These are phyloP conservation scores for Trichoderma endophyticum DNA, from an alignment of 2,329 filamentous ascomycete genomes.

Conservation along the genomic window DNA sequence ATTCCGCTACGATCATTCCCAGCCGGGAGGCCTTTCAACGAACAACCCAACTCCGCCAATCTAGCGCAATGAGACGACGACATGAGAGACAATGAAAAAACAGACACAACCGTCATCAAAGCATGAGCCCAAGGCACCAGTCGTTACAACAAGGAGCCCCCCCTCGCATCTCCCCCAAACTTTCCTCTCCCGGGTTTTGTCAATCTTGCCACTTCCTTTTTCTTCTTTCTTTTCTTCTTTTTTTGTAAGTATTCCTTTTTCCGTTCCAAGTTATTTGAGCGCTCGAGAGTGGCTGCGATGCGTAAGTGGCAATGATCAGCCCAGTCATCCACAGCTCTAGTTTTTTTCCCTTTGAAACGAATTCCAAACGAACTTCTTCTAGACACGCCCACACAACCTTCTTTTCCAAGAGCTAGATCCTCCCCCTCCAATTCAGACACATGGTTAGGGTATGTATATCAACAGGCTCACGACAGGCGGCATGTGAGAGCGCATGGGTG, in stretches of 20 bases:
- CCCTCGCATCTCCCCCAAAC: constrained; percentile 13
- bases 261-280: neutral
- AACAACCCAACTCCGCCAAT: constrained; percentile 29
- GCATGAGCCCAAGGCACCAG: constrained; percentile 21
- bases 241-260: neutral
- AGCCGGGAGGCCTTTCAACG: constrained; percentile 22
- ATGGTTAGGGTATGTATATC: constrained; percentile 10
- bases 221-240: neutral
- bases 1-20: constrained; percentile 26
- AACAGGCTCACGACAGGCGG: constrained; percentile 31
- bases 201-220: constrained; percentile 13
- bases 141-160: constrained; percentile 29
- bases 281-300: constrained; percentile 1
- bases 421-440: constrained; percentile 1
- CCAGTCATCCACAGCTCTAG: neutral
- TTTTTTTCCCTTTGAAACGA: neutral
- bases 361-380: constrained; percentile 28
- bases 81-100: constrained; percentile 22
- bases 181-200: constrained; percentile 2
- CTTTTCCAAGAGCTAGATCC: constrained; percentile 7
- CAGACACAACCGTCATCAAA: constrained; percentile 21
- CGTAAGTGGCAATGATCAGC: constrained; percentile 5
- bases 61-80: constrained; percentile 28
- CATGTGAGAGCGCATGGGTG: constrained; percentile 20
- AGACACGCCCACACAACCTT: neutral